Evolutionary conservation across 1,139 yeast species (phyloP), one percentile per base, ranked within the genome.

Genomic region (Kluyveromyces marxianus): DNA sequence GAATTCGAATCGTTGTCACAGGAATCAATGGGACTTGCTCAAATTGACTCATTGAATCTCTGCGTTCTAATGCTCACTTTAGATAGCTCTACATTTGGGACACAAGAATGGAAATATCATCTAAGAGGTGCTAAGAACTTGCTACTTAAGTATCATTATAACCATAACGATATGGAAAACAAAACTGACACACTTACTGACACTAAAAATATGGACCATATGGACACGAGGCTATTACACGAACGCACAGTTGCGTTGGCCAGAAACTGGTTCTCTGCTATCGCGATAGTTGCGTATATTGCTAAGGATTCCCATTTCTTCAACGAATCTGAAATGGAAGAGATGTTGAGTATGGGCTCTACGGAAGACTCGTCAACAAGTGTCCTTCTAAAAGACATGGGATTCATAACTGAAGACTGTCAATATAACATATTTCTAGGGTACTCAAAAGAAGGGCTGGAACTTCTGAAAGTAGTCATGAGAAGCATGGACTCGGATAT

Each of bases 81-180:
- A 2, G 81, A 79, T 57, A 82, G 81, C 6, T 71, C 81, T 0
- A 67, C 65, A 3, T 64, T 72, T 1, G 75, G 74, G 44, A 70
- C 72, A 2, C 79, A 76, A 43, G 77, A 77, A 53, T 81, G 86
- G 87, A 66, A 84, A 50, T 77, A 82, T 0, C 86, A 80, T 63
- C 65, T 80, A 24, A 66, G 76, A 52, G 86, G 85, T 6, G 86
- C 85, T 2, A 79, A 79, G 53, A 83, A 79, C 52, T 63, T 81
- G 26, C 65, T 81, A 14, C 60, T 77, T 44, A 79, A 76, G 52
- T 72, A 72, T 49, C 70, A 35, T 29, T 25, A 35, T 26, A 41
- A 45, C 30, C 21, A 14, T 14, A 14, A 14, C 21, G 21, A 14
- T 14, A 14, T 14, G 21, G 21, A 14, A 14, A 14, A 14, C 21